Base-by-base conservation (phyloP, 495 filamentous ascomycete genomes). In the Mycothermus thermophilus region DNA sequence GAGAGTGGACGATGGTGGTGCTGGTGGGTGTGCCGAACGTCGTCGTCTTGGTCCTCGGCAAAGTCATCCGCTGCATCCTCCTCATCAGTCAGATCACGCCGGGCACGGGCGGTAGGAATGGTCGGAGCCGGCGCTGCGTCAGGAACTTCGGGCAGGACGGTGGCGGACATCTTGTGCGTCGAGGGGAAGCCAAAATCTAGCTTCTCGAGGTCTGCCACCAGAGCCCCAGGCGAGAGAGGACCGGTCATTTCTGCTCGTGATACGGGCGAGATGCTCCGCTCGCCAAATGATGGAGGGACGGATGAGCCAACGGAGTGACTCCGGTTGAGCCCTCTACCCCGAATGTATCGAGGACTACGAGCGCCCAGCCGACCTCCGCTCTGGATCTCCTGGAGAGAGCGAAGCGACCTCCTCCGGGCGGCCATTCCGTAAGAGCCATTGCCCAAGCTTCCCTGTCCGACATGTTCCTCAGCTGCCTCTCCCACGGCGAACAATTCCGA, bases 21-120 rank as follows among this genome's bases (percentile, higher is more conserved):
- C n/a, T n/a, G n/a, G n/a, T n/a, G n/a, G n/a, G n/a, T n/a, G n/a
- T n/a, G n/a, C n/a, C n/a, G n/a, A n/a, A n/a, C n/a, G n/a, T n/a
- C n/a, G n/a, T n/a, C n/a, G n/a, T n/a, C n/a, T n/a, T n/a, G n/a
- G n/a, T n/a, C n/a, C n/a, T n/a, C n/a, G n/a, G n/a, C n/a, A n/a
- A n/a, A n/a, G n/a, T n/a, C n/a, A n/a, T n/a, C n/a, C n/a, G n/a
- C n/a, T n/a, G n/a, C n/a, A n/a, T n/a, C n/a, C n/a, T n/a, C n/a
- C n/a, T n/a, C n/a, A n/a, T 40, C 13, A 14, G 48, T 34, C 2
- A 45, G 48, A 13, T 53, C 53, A 0, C 50, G 45, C 5, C 41
- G 39, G 1, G 29, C 11, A 30, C 28, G 28, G 2, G 43, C 13
- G 0, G 40, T 31, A 15, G 36, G 37, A n/a, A 9, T 13, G 1